These are phyloP conservation scores for Termitomyces sp. DNA, from an alignment of 768 basidiomycete species.

Conservation along the genomic window DNA sequence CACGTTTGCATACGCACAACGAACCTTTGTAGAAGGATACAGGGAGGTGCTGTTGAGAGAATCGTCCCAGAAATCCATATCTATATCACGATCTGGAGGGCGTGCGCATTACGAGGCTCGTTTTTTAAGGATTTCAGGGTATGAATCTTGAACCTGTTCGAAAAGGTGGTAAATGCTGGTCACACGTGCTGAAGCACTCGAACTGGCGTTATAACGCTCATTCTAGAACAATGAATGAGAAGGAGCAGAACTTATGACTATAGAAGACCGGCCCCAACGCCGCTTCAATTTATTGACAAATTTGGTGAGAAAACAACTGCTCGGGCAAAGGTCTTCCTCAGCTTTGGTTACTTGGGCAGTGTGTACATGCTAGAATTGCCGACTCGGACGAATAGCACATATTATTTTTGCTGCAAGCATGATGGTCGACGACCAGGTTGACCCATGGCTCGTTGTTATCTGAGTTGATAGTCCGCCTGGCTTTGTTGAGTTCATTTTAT, in stretches of 20 bases:
- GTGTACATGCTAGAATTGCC: not conserved
- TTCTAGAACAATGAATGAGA: not conserved
- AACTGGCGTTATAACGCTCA: not conserved
- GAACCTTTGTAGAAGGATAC: not conserved
- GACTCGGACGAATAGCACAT: not conserved
- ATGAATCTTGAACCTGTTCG: not conserved
- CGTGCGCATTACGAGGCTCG: not conserved
- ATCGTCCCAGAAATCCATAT: conserved; percentile 1
- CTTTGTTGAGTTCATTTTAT: not conserved
- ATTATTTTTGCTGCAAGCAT: not conserved
- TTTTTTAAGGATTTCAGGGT: not conserved
- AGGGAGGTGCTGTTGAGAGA: not conserved
- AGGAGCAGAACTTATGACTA: not conserved
- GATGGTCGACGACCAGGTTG: not conserved
- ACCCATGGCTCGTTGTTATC: not conserved
- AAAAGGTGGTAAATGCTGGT: not conserved
- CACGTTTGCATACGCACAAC: not conserved
- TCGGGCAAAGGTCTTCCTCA: not conserved
- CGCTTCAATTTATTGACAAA: not conserved
- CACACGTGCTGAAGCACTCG: not conserved
- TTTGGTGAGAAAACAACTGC: not conserved
- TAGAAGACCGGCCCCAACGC: not conserved
- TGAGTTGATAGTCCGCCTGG: not conserved
- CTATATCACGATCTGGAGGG: not conserved
- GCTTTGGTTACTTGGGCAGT: not conserved